Evolutionary conservation across 805 yeast species (phyloP), one percentile per base, ranked within the genome.

Genomic region (Candida namnaoensis): DNA sequence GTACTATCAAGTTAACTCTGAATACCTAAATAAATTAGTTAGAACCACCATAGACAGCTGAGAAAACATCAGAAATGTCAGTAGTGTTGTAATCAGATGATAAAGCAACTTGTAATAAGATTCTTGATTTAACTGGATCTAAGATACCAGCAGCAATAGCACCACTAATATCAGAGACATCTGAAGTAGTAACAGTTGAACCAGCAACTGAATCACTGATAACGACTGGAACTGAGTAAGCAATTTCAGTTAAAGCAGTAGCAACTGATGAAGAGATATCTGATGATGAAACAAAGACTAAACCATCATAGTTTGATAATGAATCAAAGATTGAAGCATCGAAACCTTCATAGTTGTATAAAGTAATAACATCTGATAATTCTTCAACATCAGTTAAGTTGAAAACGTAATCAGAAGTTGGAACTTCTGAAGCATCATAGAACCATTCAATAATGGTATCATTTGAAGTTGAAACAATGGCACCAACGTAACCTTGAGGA

Each of bases 401-500:
- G 34, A 48, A 47, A 40, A 23, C 12, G 5, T 27, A 3, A 13
- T 37, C 28, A 6, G 34, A 42, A 6, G 43, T 38, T 37, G 39
- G 39, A 7, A 36, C 32, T 10, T 25, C 30, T 24, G 50, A 44
- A 25, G 39, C 37, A 13, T 38, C 37, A 25, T 45, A 43, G 34
- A 41, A 52, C 59, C 59, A 74, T 45, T 69, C 72, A 14, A 72
- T 65, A 45, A 65, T 67, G 38, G 67, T 69, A 44, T 74, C 72
- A 28, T 43, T 32, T n/a, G 15, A n/a, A 35, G 72, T 74, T 27
- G 30, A 11, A 9, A 27, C 30, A 44, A 75, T 69, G 46, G 68
- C 66, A 5, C 80, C 80, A 47, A 76, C 53, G 46, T 70, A 67
- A 10, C 78, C 78, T 46, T 71, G 73, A 35, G 74, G 74, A 41